Evolutionary conservation across 352 stramenopile species (phyloP), one percentile per base, ranked within the genome.

Genomic region (Globisporangium cystogenes): DNA sequence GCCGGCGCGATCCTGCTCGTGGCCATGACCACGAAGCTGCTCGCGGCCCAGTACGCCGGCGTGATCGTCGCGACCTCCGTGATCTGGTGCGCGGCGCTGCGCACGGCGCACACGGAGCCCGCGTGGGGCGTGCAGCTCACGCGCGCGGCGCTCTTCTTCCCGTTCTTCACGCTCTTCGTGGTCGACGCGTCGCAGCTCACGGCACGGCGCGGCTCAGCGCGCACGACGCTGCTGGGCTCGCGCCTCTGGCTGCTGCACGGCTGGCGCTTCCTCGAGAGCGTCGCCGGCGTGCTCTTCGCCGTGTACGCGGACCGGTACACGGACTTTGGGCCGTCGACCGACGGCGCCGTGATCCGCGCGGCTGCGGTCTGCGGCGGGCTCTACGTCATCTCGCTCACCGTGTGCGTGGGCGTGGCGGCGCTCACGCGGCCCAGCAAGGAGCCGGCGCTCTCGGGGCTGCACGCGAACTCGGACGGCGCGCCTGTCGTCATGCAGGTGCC

Each of bases 81-180:
- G 40, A 15, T 68, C 2, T 67, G 51, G 52, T 68, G 61, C 23
- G 53, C 60, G 1, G 37, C 60, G 21, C 48, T 86, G 48, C 65
- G 67, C 8, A 62, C 83, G 21, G 69, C 79, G 14, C 68, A 81
- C 44, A 65, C 70, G 12, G 67, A 65, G 33, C 47, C 57, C 4
- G 52, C 58, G 21, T 68, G 47, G 12, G 31, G 59, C 7, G 61
- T 68, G 21, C 74, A 87, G 46, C 46, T 86, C 18, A 64, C 67
- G 48, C 65, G 64, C 3, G 72, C 75, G 7, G 18, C 86, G 20
- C 42, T 87, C 11, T 82, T 83, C 57, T 87, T 89, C 53, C 74
- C 78, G 18, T 74, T 89, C 44, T 89, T 78, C 58, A 77, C 71
- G 33, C 51, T 89, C 42, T 89, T 89, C 29, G 53, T 74, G 20